Base-by-base conservation (phyloP, 345 rosid genomes). In the Boechera retrofracta region DNA sequence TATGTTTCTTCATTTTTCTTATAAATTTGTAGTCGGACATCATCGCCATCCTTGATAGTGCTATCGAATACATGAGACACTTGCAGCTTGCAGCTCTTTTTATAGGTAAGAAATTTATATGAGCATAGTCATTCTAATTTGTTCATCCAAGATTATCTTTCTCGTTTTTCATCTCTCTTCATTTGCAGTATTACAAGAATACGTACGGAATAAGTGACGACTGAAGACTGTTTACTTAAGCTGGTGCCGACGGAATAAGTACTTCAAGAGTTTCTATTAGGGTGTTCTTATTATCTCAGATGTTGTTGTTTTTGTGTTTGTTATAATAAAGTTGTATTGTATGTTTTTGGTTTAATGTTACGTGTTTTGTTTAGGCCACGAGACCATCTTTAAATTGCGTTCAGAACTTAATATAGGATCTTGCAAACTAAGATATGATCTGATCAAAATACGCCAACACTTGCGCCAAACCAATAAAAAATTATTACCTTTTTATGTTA, bases 21-120 rank as follows among this genome's bases (percentile, higher is more conserved):
- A 4, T 53, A 47, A 36, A 8, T 38, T 68, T 38, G 13, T 48
- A 68, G 72, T 24, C 62, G 51, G 62, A 53, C 53, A 8, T 53
- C n/a, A 26, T 0, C 38, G 11, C 51, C 62, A 68, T 68, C 38
- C 62, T 68, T 53, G 72, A 68, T 53, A 13, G 62, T 53, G 61
- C n/a, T 36, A 52, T 36, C 48, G 61, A 67, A 26, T 67, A 67
- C 49, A 5, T 7, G 36, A 13, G 0, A 5, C 41, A 9, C 38
- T 68, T 68, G 35, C 21, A 1, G 3, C 16, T 35, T 67, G 36
- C 28, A 26, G 5, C 12, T 36, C 10, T 53, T 38, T 45, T 68
- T 26, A 39, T 0, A 39, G 3, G 72, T 68, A 26, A 53, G 13
- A 52, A 36, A 13, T 24, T 31, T 68, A 5, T 12, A 26, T 67